Base-by-base conservation (phyloP, 1,139 yeast species). In the Blastobotrys petasosporus region DNA sequence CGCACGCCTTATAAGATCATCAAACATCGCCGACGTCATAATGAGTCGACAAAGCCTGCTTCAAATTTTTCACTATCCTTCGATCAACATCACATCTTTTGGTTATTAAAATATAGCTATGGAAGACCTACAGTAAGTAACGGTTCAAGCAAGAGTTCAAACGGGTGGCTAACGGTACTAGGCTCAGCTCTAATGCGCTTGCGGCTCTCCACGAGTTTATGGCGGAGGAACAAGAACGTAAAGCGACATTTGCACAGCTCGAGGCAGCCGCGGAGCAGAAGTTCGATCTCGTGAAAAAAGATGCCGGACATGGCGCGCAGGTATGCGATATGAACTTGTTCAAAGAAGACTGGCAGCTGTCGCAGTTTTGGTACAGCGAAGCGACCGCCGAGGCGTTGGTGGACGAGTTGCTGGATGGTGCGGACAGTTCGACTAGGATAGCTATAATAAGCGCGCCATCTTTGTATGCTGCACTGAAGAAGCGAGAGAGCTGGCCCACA, bases 261-360 rank as follows among this genome's bases (percentile, higher is more conserved):
- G 73, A 74, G 53, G 65, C 72, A 42, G 71, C 72, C 41, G 85
- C 94, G 1, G 86, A 85, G 56, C 70, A 70, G 36, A 70, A 71
- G 32, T 76, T 71, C 52, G 39, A 34, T 12, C 29, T 39, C 13
- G 46, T 41, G 20, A 47, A 41, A 2, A 38, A 29, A 46, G 46
- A 47, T 13, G 41, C 39, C 20, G 42, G 15, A 8, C 44, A 32
- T 47, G 44, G 50, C 13, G 43, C 42, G 30, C 40, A 50, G 41
- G 63, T 65, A 44, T 20, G 25, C 7, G 76, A 78, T 25, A 85
- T 85, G 64, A 81, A 77, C 41, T 69, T 76, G 32, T 88, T 88
- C 64, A 75, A 83, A 60, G 96, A 88, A 65, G 95, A 88, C 65
- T 88, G 97, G 97, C 94, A 85, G 58, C 71, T 88, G 36, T 85